Conservation (phyloP, 495 filamentous ascomycete genomes). For the Neurospora tetraspora region DNA sequence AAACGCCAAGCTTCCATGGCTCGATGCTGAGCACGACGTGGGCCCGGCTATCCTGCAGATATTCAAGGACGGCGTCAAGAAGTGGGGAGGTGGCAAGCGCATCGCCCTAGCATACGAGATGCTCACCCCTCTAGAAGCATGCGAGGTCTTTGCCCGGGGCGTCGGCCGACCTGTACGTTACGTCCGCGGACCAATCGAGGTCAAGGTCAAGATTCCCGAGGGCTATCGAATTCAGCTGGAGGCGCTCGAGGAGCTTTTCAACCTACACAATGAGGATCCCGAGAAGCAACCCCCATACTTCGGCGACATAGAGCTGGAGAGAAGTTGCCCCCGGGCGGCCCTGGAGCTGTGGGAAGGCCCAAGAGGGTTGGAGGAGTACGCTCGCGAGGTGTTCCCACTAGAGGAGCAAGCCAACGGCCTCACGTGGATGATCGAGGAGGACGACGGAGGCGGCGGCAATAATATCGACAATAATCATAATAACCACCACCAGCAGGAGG, state of each 20-base stretch:
- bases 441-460: conserved; percentile 20
- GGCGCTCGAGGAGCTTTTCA: conserved; percentile 55
- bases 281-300: conserved; percentile 46
- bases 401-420: conserved; percentile 91
- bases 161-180: conserved; percentile 70
- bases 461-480: conserved; percentile 1
- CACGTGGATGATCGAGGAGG: conserved; percentile 67
- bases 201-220: conserved; percentile 74
- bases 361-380: conserved; percentile 89
- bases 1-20: conserved; percentile 81
- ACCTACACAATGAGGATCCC: conserved; percentile 45
- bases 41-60: conserved; percentile 91
- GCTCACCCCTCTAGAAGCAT: conserved; percentile 73
- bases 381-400: conserved; percentile 84
- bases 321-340: conserved; percentile 57
- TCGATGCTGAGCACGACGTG: conserved; percentile 94
- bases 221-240: conserved; percentile 88
- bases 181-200: conserved; percentile 63
- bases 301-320: conserved; percentile 41
- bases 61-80: conserved; percentile 81
- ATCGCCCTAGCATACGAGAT: conserved; percentile 90
- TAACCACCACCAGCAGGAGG: background rate
- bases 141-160: conserved; percentile 66
- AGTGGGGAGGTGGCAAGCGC: conserved; percentile 87
- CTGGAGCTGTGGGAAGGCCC: conserved; percentile 82